Evolutionary conservation across 148 eudicot species (phyloP), one percentile per base, ranked within the genome.

Genomic region (Silene latifolia): DNA sequence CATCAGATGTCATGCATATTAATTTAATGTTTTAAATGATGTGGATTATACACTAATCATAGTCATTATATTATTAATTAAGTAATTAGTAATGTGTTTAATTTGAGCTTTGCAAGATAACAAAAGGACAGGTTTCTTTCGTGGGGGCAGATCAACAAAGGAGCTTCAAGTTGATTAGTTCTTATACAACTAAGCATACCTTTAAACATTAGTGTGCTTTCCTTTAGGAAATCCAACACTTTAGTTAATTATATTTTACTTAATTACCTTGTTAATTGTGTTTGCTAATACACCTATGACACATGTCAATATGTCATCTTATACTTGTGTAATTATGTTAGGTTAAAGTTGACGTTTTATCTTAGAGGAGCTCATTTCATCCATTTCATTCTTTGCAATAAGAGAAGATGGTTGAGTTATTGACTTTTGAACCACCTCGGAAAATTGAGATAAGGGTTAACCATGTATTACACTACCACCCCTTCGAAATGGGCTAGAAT

Each of bases 51-150:
- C 73, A 70, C 58, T 69, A 23, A 69, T 51, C 21, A 27, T 20
- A 5, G 46, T n/a, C 15, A n/a, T 17, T 8, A 48, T 66, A 21
- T n/a, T 32, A 47, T 21, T 69, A 20, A 48, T 69, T 21, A 48
- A 25, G 24, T 47, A 7, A 51, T 66, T 66, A 67, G 12, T 39
- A 18, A 23, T 69, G 17, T 12, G 61, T 51, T 70, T 48, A 21
- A 24, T 47, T 47, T 12, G 58, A 51, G 29, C 58, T 69, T 69
- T 48, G 60, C 4, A 69, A 69, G 32, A 48, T n/a, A 47, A 53
- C 73, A 25, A 70, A 70, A 48, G 7, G 73, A 53, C 61, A 70
- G 39, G 62, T 70, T 70, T 70, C 42, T 51, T 23, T 70, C 21
- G 8, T 27, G 73, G 73, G 73, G 32, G 61, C 56, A 51, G 56